Evolutionary conservation across 2,329 filamentous ascomycete species (phyloP).

Genomic region (Epichloe hybrida): DNA sequence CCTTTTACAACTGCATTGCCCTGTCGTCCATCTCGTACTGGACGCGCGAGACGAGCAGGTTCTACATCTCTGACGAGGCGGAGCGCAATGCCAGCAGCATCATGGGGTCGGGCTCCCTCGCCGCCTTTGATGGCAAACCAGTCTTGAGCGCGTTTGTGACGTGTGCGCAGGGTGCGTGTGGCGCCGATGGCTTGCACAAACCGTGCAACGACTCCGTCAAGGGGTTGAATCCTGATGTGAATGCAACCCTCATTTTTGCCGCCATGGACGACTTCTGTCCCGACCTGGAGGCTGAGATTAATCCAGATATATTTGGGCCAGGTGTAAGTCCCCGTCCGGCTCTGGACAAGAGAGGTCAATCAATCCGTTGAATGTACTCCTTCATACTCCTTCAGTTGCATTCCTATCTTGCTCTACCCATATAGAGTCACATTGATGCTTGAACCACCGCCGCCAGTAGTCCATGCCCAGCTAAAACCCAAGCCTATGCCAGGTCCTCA

Average conservation of each 20-base stretch:
- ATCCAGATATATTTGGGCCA: slow-evolving; percentile 26
- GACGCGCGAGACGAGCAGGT: slow-evolving; percentile 16
- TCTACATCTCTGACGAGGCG: slow-evolving; percentile 19
- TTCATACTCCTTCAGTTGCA: too few species aligned
- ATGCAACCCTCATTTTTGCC: slow-evolving; percentile 16
- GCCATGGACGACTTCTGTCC: slow-evolving; percentile 24
- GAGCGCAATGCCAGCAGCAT: slow-evolving; percentile 23
- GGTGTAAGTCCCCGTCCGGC: slow-evolving; percentile 15
- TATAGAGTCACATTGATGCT: too few species aligned
- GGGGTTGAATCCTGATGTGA: slow-evolving; percentile 13
- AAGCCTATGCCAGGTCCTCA: slow-evolving; percentile 17
- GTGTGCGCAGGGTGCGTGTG: slow-evolving; percentile 23
- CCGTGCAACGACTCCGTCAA: slow-evolving; percentile 18
- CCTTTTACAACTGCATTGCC: slow-evolving; percentile 26
- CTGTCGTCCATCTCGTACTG: slow-evolving; percentile 22
- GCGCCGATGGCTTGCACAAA: slow-evolving; percentile 19
- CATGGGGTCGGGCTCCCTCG: slow-evolving; percentile 20
- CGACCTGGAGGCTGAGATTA: slow-evolving; percentile 22
- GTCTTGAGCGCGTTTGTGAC: slow-evolving; percentile 20
- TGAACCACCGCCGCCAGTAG: too few species aligned
- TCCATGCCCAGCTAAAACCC: too few species aligned
- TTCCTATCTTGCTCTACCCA: too few species aligned
- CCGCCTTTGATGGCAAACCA: slow-evolving; percentile 17
- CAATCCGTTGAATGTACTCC: too few species aligned
- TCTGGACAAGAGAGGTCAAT: too few species aligned